phyloP scores from a whole-genome alignment of 371 early-diverging fungal genomes.

The Mortierella sp. region DNA sequence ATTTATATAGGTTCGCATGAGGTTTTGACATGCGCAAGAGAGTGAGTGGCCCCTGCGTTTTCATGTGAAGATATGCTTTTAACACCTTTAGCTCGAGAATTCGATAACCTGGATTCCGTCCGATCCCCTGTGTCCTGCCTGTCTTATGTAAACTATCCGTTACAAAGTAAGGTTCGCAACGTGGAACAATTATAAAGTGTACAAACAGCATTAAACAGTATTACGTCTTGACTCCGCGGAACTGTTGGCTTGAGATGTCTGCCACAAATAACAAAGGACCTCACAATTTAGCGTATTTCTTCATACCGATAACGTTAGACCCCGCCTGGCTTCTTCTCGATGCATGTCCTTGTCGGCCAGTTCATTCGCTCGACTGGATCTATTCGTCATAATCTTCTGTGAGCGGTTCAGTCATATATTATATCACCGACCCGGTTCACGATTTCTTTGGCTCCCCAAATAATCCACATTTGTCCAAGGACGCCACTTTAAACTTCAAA shows the following conservation, averaged over 20 bases:
- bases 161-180: conserved; percentile 3
- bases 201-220: not conserved
- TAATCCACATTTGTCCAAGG: not conserved
- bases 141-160: conserved; percentile 20
- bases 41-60: conserved; percentile 36
- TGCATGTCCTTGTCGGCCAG: not conserved
- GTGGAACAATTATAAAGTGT: conserved; percentile 33
- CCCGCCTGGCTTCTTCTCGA: not conserved
- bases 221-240: not conserved
- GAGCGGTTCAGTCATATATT: conserved; percentile 10
- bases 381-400: not conserved
- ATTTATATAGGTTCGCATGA: conserved; percentile 6
- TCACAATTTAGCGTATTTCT: not conserved
- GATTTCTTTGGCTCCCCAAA: conserved; percentile 15
- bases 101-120: not conserved
- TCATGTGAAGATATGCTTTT: conserved; percentile 30
- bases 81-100: not conserved
- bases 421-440: conserved; percentile 26
- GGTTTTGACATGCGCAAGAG: not conserved
- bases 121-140: not conserved
- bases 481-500: not conserved
- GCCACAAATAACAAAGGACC: not conserved
- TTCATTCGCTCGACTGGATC: not conserved
- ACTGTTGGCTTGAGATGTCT: not conserved
- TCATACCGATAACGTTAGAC: not conserved